phyloP scores from a whole-genome alignment of 2,329 filamentous ascomycete genomes.

The Chrysosporium queenslandicum region DNA sequence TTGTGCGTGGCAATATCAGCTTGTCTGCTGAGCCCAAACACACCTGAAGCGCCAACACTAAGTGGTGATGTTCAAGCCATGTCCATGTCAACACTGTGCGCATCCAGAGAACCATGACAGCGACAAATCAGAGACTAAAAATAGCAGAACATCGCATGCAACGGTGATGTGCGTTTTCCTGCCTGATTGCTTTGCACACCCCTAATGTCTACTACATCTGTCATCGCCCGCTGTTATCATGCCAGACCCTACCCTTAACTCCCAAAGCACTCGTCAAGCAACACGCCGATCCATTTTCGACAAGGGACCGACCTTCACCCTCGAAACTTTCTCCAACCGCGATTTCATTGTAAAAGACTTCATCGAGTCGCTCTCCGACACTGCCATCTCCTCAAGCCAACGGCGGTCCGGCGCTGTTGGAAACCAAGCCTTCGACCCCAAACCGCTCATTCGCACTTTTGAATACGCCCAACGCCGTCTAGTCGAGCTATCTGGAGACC shows the following conservation, averaged over 20 bases:
- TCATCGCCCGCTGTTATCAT: conserved; percentile 22
- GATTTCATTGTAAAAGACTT: conserved; percentile 99
- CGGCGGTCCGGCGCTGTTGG: conserved; percentile 59
- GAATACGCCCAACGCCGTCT: conserved; percentile 55
- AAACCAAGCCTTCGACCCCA: conserved; percentile 68
- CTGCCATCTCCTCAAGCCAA: conserved; percentile 58
- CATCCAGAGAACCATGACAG: background rate
- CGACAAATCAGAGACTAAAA: background rate
- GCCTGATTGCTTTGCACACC: background rate
- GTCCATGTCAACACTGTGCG: background rate
- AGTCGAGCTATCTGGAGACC: conserved; percentile 55
- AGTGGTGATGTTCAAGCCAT: background rate
- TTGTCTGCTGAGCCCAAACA: background rate
- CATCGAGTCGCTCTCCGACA: conserved; percentile 83
- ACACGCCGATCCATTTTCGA: conserved; percentile 56
- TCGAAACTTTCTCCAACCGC: conserved; percentile 78
- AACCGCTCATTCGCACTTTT: conserved; percentile 91
- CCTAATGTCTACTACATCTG: conserved; percentile 13
- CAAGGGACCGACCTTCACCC: conserved; percentile 68
- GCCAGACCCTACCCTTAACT: conserved; percentile 26
- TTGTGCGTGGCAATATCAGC: conserved; percentile 6
- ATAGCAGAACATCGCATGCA: background rate
- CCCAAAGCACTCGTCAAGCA: conserved; percentile 9
- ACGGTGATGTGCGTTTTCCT: conserved; percentile 1
- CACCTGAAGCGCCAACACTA: background rate